Percentiles rank a stretch among this genome's conserved stretches.
Conservation (phyloP, 2,329 filamentous ascomycete species). For the Blumeria hordei region DNA sequence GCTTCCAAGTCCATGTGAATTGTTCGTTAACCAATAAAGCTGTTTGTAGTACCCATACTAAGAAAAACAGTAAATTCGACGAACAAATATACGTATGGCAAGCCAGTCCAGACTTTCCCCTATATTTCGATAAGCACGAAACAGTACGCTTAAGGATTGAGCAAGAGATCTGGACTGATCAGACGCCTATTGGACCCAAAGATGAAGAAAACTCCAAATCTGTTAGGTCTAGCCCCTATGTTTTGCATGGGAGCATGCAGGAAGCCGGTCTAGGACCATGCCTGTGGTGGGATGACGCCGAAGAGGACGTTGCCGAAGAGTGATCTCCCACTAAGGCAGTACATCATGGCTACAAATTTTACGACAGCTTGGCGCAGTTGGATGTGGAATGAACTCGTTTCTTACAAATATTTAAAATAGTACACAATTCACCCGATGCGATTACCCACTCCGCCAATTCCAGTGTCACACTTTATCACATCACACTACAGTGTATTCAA, state of each 20-base stretch:
- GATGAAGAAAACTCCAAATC: constrained; percentile 28
- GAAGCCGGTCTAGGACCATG: constrained; percentile 36
- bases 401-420: no score
- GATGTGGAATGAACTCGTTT: no score
- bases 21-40: constrained; percentile 26
- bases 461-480: background rate
- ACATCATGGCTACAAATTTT: no score
- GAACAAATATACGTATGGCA: constrained; percentile 50
- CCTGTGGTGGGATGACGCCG: constrained; percentile 32
- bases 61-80: background rate
- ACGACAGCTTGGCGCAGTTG: no score
- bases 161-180: constrained; percentile 76
- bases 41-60: background rate
- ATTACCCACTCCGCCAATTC: background rate
- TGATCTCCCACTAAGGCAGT: no score
- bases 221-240: constrained; percentile 42
- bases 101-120: constrained; percentile 40
- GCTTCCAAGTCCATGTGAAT: constrained; percentile 51
- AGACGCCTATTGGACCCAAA: constrained; percentile 44
- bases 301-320: constrained; percentile 6
- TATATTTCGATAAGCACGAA: constrained; percentile 81
- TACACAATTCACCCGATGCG: no score
- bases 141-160: constrained; percentile 69
- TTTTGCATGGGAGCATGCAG: constrained; percentile 40
- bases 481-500: no score